phyloP scores from a whole-genome alignment of 2,329 filamentous ascomycete species.

The Blumeria hordei region DNA sequence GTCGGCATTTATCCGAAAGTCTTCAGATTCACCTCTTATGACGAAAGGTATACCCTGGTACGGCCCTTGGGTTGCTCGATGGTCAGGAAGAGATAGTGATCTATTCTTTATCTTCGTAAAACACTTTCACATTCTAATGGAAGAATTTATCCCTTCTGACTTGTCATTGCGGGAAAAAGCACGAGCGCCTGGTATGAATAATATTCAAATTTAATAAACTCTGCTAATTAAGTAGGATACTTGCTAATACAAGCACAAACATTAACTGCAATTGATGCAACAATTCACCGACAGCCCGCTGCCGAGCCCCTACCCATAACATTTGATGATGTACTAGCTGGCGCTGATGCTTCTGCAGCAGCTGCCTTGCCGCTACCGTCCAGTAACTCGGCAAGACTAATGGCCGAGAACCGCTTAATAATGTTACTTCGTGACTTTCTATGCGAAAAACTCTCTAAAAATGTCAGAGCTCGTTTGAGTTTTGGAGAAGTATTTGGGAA shows the following conservation, averaged over 20 bases:
- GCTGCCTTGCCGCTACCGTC: slow-evolving; percentile 30
- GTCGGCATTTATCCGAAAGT: slow-evolving; percentile 28
- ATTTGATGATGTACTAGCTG: slow-evolving; percentile 39
- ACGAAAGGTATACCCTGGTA: slow-evolving; percentile 40
- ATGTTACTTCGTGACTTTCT: slow-evolving; percentile 47
- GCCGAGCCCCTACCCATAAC: slow-evolving; percentile 28
- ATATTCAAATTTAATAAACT: neutral
- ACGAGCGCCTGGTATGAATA: slow-evolving; percentile 24
- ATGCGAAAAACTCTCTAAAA: slow-evolving; percentile 30
- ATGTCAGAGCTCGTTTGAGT: slow-evolving; percentile 26
- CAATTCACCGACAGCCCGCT: slow-evolving; percentile 34
- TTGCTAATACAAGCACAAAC: slow-evolving; percentile 45
- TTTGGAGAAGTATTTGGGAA: slow-evolving; percentile 39
- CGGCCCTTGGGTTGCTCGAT: slow-evolving; percentile 43
- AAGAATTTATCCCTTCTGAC: slow-evolving; percentile 28
- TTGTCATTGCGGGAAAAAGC: slow-evolving; percentile 29
- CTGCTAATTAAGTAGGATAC: slow-evolving; percentile 21
- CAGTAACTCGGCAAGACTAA: slow-evolving; percentile 33
- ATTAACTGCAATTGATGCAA: slow-evolving; percentile 38
- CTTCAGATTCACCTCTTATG: slow-evolving; percentile 29
- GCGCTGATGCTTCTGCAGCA: slow-evolving; percentile 31
- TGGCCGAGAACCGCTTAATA: slow-evolving; percentile 48
- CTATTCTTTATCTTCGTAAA: slow-evolving; percentile 52
- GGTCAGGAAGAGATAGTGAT: slow-evolving; percentile 50
- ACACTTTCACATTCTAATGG: slow-evolving; percentile 40